phyloP scores from a whole-genome alignment of 192 early-diverging fungal genomes.

The Backusella parvicylindrica region DNA sequence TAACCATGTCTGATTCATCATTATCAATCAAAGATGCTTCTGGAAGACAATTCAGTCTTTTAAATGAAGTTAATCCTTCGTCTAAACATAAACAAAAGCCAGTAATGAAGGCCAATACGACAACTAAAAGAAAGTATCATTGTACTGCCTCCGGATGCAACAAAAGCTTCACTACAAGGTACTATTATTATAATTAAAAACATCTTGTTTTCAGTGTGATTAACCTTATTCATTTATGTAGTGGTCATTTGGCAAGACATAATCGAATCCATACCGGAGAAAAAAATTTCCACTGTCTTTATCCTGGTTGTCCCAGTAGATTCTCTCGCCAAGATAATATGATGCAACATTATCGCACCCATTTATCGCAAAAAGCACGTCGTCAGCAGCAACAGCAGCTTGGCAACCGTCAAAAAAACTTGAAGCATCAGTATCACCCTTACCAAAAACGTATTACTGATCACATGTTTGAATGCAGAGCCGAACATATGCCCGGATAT shows the following conservation, averaged over 20 bases:
- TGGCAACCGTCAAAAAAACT: background rate
- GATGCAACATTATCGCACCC: conserved; percentile 85
- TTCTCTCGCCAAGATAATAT: conserved; percentile 85
- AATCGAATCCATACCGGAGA: conserved; percentile 81
- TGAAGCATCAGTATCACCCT: background rate
- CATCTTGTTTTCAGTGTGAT: background rate
- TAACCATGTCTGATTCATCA: conserved; percentile 11
- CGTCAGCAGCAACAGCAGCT: conserved; percentile 25
- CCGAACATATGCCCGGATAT: background rate
- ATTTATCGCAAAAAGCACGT: conserved; percentile 65
- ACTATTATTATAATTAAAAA: background rate
- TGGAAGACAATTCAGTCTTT: conserved; percentile 48
- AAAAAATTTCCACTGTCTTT: conserved; percentile 71
- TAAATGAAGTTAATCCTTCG: conserved; percentile 34
- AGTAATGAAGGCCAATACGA: background rate
- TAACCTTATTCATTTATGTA: conserved; percentile 7
- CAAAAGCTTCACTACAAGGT: conserved; percentile 81
- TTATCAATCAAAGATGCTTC: conserved; percentile 52
- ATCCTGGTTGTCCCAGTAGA: conserved; percentile 65
- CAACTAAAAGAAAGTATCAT: conserved; percentile 56
- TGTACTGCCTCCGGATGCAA: conserved; percentile 62
- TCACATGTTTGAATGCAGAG: background rate
- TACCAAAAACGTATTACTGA: background rate
- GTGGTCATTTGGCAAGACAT: conserved; percentile 81
- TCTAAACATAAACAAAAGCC: background rate